These are phyloP conservation scores for Bipolaris gigantea DNA, from an alignment of 2,329 filamentous ascomycete genomes.

Conservation along the genomic window DNA sequence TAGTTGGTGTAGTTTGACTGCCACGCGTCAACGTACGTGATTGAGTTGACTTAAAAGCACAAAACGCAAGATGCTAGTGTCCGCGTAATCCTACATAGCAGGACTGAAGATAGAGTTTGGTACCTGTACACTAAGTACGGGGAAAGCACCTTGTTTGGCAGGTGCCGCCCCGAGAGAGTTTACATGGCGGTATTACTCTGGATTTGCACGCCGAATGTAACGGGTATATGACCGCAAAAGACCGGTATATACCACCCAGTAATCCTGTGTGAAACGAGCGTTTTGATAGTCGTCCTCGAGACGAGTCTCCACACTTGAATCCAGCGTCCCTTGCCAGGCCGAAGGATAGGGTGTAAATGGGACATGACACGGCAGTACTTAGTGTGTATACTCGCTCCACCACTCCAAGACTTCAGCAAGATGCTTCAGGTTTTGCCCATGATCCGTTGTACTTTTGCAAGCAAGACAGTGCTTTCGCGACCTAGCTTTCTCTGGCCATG, in stretches of 20 bases:
- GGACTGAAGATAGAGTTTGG: conserved; percentile 2
- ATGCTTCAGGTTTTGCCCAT: conserved; percentile 49
- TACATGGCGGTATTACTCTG: neutral
- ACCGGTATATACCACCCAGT: neutral
- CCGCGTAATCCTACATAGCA: neutral
- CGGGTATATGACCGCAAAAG: neutral
- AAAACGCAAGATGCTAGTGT: neutral
- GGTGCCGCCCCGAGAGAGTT: neutral
- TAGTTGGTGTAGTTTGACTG: neutral
- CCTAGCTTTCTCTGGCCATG: conserved; percentile 79
- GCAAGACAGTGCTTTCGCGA: conserved; percentile 73
- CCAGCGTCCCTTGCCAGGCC: conserved; percentile 8
- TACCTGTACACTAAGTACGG: neutral
- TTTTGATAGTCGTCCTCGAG: neutral
- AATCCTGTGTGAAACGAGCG: neutral
- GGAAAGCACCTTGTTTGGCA: neutral
- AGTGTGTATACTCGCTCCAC: conserved; percentile 1
- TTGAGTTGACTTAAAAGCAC: neutral
- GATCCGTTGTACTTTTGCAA: conserved; percentile 77
- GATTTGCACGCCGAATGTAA: neutral
- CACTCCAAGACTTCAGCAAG: neutral
- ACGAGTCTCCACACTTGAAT: neutral
- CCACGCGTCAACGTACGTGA: neutral
- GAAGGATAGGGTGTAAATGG: conserved; percentile 4
- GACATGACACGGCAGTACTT: conserved; percentile 11